Evolutionary conservation across 306 rosid species (phyloP).

Genomic region (Glycine tomentella): DNA sequence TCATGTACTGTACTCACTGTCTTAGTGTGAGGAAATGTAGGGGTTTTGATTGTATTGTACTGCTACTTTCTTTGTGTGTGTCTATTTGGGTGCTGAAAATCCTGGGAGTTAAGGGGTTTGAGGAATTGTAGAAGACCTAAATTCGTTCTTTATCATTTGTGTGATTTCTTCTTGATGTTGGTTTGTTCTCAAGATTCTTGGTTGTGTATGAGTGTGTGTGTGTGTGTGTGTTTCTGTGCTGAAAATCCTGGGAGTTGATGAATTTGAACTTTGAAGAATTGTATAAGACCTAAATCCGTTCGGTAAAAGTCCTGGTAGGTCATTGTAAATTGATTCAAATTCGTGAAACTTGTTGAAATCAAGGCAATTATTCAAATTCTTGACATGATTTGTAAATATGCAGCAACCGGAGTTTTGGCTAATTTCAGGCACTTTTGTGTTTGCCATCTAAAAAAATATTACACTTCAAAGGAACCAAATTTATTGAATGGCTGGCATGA

Average conservation of each 20-base stretch:
- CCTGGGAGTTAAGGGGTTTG: conserved; percentile 9
- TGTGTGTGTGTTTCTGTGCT: no score
- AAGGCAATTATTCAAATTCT: neutral
- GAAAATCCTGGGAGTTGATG: no score
- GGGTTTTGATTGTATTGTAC: neutral
- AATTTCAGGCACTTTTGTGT: neutral
- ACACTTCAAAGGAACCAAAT: neutral
- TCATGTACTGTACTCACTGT: neutral
- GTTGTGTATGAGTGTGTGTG: no score
- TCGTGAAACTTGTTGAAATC: neutral
- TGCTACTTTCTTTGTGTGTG: neutral
- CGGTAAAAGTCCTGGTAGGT: neutral
- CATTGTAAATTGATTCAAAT: neutral
- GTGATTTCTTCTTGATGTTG: neutral
- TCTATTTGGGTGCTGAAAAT: neutral
- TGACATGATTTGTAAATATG: neutral
- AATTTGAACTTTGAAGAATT: no score
- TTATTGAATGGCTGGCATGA: neutral
- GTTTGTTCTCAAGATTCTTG: neutral
- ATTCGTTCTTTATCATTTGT: no score
- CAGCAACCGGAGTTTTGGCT: neutral
- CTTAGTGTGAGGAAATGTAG: neutral
- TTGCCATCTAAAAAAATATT: conserved; percentile 12
- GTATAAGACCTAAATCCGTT: no score
- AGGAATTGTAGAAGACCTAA: neutral